phyloP scores from a whole-genome alignment of 2,329 filamentous ascomycete genomes.

The Exophiala bonariae region DNA sequence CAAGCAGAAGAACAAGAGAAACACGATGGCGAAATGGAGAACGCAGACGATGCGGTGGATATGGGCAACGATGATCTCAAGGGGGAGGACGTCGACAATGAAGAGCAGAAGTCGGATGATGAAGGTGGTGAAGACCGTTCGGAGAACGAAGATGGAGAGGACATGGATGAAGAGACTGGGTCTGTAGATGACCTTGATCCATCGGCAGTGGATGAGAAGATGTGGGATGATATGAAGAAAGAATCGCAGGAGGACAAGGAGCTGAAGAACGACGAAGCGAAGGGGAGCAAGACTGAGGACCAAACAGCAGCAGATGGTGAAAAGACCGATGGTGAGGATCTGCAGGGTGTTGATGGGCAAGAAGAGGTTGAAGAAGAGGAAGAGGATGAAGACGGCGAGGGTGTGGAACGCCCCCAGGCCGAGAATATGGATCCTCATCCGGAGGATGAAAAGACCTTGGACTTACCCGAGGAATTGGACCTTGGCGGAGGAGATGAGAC shows the following conservation, averaged over 20 bases:
- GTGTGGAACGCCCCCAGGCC: slow-evolving; percentile 61
- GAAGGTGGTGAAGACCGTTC: slow-evolving; percentile 62
- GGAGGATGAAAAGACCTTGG: slow-evolving; percentile 77
- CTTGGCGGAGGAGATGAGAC: slow-evolving; percentile 66
- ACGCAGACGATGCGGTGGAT: slow-evolving; percentile 49
- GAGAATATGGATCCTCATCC: slow-evolving; percentile 73
- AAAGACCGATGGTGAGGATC: slow-evolving; percentile 50
- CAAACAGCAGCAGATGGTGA: slow-evolving; percentile 62
- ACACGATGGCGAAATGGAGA: slow-evolving; percentile 49
- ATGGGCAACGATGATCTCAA: slow-evolving; percentile 85
- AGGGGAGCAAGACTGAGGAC: slow-evolving; percentile 56
- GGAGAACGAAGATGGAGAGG: slow-evolving; percentile 63
- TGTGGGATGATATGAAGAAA: slow-evolving; percentile 79
- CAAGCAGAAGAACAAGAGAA: slow-evolving; percentile 66
- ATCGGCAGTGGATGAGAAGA: slow-evolving; percentile 92
- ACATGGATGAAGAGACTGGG: slow-evolving; percentile 84
- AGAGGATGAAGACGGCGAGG: slow-evolving; percentile 52
- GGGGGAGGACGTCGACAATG: slow-evolving; percentile 70
- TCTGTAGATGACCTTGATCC: slow-evolving; percentile 89
- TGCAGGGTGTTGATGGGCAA: slow-evolving; percentile 61
- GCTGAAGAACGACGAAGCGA: slow-evolving; percentile 71
- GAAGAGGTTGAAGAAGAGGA: slow-evolving; percentile 46
- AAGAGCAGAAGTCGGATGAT: slow-evolving; percentile 46
- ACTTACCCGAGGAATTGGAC: slow-evolving; percentile 85
- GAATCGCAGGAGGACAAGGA: slow-evolving; percentile 62